Conservation (phyloP, 495 filamentous ascomycete species). For the Copromyces sp. region DNA sequence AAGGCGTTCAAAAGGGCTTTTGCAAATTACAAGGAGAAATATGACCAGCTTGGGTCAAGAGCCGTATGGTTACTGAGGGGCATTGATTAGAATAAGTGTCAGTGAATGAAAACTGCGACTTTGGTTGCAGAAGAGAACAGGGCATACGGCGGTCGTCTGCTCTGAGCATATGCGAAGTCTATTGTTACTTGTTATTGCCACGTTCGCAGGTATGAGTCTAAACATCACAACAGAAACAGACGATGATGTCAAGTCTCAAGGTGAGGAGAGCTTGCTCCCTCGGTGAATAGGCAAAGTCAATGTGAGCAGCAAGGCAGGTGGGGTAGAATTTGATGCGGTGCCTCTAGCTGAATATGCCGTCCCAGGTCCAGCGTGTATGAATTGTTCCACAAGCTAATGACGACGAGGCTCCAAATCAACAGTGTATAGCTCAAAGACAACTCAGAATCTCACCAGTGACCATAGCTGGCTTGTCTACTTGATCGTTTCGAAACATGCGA, state of each 20-base stretch:
- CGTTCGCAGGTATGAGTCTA: background rate
- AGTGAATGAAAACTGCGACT: background rate
- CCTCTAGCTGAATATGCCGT: background rate
- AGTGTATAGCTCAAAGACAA: background rate
- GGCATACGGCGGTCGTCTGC: background rate
- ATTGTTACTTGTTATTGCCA: background rate
- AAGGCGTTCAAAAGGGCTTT: background rate
- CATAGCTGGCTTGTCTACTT: background rate
- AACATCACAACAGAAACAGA: background rate
- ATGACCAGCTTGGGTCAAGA: background rate
- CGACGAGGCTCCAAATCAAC: background rate
- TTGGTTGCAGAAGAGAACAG: too few relatives aligned
- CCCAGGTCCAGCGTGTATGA: background rate
- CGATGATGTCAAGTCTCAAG: background rate
- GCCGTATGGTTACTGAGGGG: background rate
- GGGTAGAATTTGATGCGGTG: conserved; percentile 16
- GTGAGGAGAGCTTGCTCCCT: background rate
- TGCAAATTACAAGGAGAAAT: background rate
- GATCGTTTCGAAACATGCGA: background rate
- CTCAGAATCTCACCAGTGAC: background rate
- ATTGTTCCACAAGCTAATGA: background rate
- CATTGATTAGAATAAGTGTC: background rate
- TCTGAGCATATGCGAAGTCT: background rate
- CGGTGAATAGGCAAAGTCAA: background rate
- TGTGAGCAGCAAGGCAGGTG: conserved; percentile 13